A percentile compares a stretch with the other conserved stretches of the same genome.
Evolutionary conservation across 352 stramenopile genomes (phyloP).

Genomic region (Phytophthora ramorum): DNA sequence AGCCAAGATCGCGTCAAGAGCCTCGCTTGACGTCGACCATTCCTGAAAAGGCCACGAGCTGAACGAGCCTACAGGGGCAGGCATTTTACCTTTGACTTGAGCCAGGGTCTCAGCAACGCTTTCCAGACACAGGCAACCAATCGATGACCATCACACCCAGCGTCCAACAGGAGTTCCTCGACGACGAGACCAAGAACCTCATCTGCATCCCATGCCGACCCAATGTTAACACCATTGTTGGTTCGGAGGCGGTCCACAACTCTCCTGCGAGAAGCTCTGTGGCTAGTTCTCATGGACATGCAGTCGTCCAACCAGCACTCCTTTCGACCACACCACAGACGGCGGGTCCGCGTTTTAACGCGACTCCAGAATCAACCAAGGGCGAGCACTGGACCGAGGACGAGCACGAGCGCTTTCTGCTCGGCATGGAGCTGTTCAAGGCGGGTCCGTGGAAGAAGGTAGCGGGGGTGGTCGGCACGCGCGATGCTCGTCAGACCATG

Average conservation of each 20-base stretch:
- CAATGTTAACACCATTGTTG: background rate
- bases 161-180: conserved; percentile 45
- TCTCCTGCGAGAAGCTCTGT: conserved; percentile 2
- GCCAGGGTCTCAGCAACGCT: background rate
- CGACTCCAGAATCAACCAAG: conserved; percentile 27
- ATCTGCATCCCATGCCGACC: conserved; percentile 37
- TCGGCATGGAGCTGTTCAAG: conserved; percentile 55
- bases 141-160: conserved; percentile 49
- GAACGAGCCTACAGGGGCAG: conserved; percentile 12
- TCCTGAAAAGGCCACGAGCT: conserved; percentile 21
- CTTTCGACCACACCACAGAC: background rate
- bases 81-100: background rate
- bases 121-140: conserved; percentile 5
- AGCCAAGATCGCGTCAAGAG: conserved; percentile 13
- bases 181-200: conserved; percentile 41
- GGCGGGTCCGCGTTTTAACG: background rate
- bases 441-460: conserved; percentile 57
- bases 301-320: background rate
- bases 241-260: background rate
- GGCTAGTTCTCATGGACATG: background rate
- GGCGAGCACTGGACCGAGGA: conserved; percentile 50
- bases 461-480: conserved; percentile 49
- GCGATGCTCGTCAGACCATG: conserved; percentile 60
- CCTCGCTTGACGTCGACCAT: conserved; percentile 9
- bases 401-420: conserved; percentile 58